A percentile compares a stretch with the other conserved stretches of the same genome.
Conservation (phyloP, 179 eudicot genomes). For the Amaranthus tricolor region DNA sequence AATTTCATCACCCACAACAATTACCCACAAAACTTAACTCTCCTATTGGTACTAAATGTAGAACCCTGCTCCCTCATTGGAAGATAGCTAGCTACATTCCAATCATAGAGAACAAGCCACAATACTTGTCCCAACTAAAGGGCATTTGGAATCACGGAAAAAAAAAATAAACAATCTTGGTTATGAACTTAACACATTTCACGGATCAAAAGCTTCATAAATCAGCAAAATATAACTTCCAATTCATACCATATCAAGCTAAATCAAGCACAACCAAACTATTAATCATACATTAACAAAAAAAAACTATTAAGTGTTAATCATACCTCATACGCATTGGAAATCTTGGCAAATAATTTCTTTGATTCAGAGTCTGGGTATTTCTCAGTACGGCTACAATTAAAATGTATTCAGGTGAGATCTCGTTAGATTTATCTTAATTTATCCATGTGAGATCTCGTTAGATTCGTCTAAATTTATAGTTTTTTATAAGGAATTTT, state of each 20-base stretch:
- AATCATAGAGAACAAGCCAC: not conserved
- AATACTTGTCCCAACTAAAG: not conserved
- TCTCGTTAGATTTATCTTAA: too few species aligned
- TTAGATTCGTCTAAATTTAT: too few species aligned
- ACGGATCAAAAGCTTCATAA: not conserved
- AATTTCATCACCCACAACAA: not conserved
- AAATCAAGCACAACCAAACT: not conserved
- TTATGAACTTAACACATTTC: not conserved
- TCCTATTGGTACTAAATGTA: not conserved
- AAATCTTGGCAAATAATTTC: conserved; percentile 78
- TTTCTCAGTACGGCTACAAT: too few species aligned
- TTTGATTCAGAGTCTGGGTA: conserved; percentile 89
- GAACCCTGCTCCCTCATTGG: too few species aligned
- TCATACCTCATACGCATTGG: conserved; percentile 90
- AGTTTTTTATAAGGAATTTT: too few species aligned
- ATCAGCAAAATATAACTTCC: too few species aligned
- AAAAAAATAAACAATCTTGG: not conserved
- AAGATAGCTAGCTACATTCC: too few species aligned
- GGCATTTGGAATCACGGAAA: not conserved
- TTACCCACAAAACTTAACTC: not conserved
- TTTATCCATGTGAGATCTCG: too few species aligned
- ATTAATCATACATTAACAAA: not conserved
- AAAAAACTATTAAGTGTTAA: not conserved
- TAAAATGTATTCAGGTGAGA: too few species aligned
- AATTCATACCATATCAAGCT: not conserved